A percentile compares a stretch with the other conserved stretches of the same genome.
These are phyloP conservation scores for Dillenia turbinata DNA, from an alignment of 164 flowering plant genomes.

Conservation along the genomic window DNA sequence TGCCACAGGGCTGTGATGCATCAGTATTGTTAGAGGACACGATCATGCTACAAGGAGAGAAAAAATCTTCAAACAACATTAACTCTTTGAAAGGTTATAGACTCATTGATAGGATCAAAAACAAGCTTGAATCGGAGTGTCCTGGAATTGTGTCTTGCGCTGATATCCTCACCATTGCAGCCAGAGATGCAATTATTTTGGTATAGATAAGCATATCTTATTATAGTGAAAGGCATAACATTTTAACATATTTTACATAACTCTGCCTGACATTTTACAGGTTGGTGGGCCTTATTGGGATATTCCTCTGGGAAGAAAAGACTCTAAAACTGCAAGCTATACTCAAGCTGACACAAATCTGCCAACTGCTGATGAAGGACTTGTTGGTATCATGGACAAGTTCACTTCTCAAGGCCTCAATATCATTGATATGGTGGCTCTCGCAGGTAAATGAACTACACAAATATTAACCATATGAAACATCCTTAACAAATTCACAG, in stretches of 20 bases:
- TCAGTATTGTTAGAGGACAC: conserved; percentile 90
- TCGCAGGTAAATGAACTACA: conserved; percentile 44
- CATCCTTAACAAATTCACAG: no score
- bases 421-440: conserved; percentile 89
- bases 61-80: conserved; percentile 48
- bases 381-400: conserved; percentile 53
- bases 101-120: conserved; percentile 72
- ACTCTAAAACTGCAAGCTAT: conserved; percentile 60
- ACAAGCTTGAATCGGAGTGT: conserved; percentile 82
- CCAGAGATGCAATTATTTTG: conserved; percentile 90
- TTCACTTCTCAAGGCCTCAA: conserved; percentile 79
- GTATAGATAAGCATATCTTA: conserved; percentile 25
- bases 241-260: background rate
- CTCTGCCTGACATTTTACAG: conserved; percentile 24
- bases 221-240: background rate
- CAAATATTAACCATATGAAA: no score
- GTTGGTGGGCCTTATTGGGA: conserved; percentile 98
- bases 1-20: conserved; percentile 85
- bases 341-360: conserved; percentile 45
- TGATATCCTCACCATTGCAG: conserved; percentile 87
- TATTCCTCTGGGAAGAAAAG: conserved; percentile 88
- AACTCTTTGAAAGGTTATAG: conserved; percentile 67
- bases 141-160: conserved; percentile 92
- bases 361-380: conserved; percentile 54
- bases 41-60: conserved; percentile 67